Evolutionary conservation across 73 alveolate species (phyloP).

Genomic region (Stentor coeruleus): DNA sequence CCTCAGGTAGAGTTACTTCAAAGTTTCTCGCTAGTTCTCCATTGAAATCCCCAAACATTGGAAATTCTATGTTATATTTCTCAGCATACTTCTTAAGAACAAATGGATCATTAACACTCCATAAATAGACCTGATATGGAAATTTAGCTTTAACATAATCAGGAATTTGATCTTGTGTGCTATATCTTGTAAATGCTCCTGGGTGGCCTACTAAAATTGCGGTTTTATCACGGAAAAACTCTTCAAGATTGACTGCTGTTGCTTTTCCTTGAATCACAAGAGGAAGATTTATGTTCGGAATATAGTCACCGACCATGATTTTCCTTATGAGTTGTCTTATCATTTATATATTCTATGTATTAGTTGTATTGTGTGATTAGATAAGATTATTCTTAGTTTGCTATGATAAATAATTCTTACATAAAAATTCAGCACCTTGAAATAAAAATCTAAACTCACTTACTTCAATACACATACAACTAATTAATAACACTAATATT

Average conservation of each 20-base stretch:
- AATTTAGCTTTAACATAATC: neutral
- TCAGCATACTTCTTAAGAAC: neutral
- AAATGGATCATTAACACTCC: conserved; percentile 18
- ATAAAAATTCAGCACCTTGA: too few relatives aligned
- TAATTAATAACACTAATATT: too few relatives aligned
- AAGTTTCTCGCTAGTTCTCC: neutral
- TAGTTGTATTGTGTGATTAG: too few relatives aligned
- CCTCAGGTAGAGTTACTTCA: neutral
- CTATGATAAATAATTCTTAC: too few relatives aligned
- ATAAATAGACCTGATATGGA: neutral
- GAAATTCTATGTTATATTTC: neutral
- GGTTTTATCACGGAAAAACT: neutral
- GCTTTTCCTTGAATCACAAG: neutral
- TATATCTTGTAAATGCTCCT: conserved; percentile 11
- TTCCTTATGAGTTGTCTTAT: neutral
- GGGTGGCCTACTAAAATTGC: neutral
- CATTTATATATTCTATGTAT: too few relatives aligned
- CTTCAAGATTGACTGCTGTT: neutral
- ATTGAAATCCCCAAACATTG: conserved; percentile 8
- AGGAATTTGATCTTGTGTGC: conserved; percentile 20
- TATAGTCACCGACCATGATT: neutral
- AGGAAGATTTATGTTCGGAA: neutral
- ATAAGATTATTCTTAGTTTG: too few relatives aligned
- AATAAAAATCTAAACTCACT: too few relatives aligned
- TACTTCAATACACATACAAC: too few relatives aligned